Base-by-base conservation (phyloP, 23 red algal genomes). In the Gracilariopsis chorda region DNA sequence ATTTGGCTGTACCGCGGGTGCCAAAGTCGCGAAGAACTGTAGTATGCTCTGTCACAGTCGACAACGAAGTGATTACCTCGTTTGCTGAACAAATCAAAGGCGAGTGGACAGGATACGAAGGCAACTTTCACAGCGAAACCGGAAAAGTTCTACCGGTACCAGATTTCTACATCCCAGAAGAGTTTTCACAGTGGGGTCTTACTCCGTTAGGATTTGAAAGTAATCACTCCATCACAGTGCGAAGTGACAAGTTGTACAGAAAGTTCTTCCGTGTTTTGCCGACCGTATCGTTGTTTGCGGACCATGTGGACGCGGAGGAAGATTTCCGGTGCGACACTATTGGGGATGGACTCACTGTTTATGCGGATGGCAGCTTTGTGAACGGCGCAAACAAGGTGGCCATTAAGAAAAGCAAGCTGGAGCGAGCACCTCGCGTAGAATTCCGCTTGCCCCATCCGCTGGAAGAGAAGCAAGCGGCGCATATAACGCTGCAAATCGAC, bases 71-170 rank as follows among this genome's bases (percentile, higher is more conserved):
- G 24, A 24, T 89, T 51, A 51, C 48, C 21, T 58, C 88, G 4
- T 96, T 96, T 47, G 28, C 80, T 2, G 82, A 58, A 13, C 30
- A 62, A 21, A 74, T 96, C 12, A 33, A 47, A 34, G 94, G 94
- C 41, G 94, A 96, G 67, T 96, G 86, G 85, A 86, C 78, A 12
- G 94, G 94, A 10, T 96, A 85, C 78, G 84, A 96, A 64, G 87
- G 77, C 23, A 65, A 87, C 21, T 88, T 96, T 33, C 32, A 84
- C 53, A 19, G 53, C 27, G 28, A 41, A 23, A 91, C 68, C 0
- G 94, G 94, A 9, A 14, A 37, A 35, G 39, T 70, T 6, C 41
- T 78, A 14, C 56, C 86, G 6, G 79, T 95, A 51, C 84, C 84
- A 7, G 59, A 69, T 42, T 79, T 72, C 57, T 87, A 87, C 49